Base-by-base conservation (phyloP, 768 basidiomycete genomes). In the Kondoa malvinella region DNA sequence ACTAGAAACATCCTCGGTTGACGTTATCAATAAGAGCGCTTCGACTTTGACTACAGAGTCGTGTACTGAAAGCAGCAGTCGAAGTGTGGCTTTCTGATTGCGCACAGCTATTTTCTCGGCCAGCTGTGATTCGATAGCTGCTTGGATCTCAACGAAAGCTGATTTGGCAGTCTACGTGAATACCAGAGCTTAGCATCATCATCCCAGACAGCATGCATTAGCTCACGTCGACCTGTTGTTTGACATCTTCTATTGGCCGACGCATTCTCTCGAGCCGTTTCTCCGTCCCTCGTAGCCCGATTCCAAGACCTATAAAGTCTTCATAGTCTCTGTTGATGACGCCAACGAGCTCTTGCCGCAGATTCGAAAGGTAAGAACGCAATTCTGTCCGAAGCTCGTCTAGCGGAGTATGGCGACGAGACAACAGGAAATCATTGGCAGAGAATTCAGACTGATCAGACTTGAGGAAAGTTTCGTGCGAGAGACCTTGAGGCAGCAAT, bases 311-410 rank as follows among this genome's bases (percentile, higher is more conserved):
- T 32, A 99, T 81, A 76, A 97, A 99, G 16, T 92, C 92, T 76
- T 92, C 92, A 74, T 97, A 99, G 78, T 97, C 95, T 73, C 91
- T 87, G 77, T 99, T 97, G 76, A 97, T 95, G 74, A 97, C 84
- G 74, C 85, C 85, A 32, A 97, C 91, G 34, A 99, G 82, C 76
- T 95, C 94, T 76, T 92, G 89, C 77, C 94, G 91, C 71, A 99
- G 78, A 12, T 81, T 79, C 0, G 84, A 83, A 69, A 90, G 80
- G 76, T 96, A 96, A 65, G 89, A 85, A 33, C 91, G 83, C 26
- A 99, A 80, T 76, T 99, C 92, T 2, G 83, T 78, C 65, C 92
- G 86, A 33, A 96, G 80, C 76, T 96, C 94, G 32, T 87, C 85
- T 25, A 95, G 81, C 12, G 90, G 88, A 0, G 87, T 87, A 72